A percentile compares a stretch with the other conserved stretches of the same genome.
Evolutionary conservation across 2,329 filamentous ascomycete species (phyloP).

Genomic region (Fulvia fulva): DNA sequence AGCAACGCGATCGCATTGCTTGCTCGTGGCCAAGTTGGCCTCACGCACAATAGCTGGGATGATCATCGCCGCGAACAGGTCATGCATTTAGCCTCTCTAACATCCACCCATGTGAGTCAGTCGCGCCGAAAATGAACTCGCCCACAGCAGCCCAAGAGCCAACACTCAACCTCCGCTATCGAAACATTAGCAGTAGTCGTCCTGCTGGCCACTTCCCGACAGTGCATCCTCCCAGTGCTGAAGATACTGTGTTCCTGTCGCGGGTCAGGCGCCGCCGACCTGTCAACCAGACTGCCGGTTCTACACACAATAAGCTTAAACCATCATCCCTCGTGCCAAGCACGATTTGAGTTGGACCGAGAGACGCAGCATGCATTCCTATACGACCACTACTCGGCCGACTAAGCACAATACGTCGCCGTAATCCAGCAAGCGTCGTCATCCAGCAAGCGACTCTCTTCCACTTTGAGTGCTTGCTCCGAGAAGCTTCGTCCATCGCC

Average conservation of each 20-base stretch:
- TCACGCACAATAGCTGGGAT: neutral
- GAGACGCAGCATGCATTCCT: neutral
- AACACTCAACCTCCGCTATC: neutral
- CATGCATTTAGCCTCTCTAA: neutral
- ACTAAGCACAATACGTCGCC: neutral
- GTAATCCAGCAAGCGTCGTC: neutral
- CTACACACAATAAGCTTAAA: neutral
- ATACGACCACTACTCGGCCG: neutral
- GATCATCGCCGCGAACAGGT: neutral
- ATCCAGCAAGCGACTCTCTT: too few species aligned
- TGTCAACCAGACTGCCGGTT: slow-evolving; percentile 1
- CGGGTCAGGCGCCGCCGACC: neutral
- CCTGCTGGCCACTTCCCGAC: neutral
- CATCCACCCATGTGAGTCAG: neutral
- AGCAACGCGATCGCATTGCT: too few species aligned
- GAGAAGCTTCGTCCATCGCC: neutral
- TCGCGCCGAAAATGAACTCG: neutral
- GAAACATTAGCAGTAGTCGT: neutral
- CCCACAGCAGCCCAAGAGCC: neutral
- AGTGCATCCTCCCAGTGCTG: neutral
- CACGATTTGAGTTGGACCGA: neutral
- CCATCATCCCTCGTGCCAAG: neutral
- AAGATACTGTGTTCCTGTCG: neutral
- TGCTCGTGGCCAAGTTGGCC: too few species aligned
- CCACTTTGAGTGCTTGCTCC: neutral